Conservation (phyloP, 805 yeast species). For the Barnettozyma pratensis region DNA sequence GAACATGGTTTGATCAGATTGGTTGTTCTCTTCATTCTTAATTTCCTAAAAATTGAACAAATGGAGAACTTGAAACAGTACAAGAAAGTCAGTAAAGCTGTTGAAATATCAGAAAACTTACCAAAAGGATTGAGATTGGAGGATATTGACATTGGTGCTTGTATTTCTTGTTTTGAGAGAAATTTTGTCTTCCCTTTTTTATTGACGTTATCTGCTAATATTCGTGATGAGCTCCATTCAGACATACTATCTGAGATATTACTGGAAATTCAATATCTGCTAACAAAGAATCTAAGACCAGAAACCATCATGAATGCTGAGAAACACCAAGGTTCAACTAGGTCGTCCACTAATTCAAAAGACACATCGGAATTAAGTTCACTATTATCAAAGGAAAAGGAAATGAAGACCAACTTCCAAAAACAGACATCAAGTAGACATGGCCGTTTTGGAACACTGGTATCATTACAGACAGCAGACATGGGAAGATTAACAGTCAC, state of each 20-base stretch:
- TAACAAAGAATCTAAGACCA: slow-evolving; percentile 52
- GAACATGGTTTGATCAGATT: slow-evolving; percentile 72
- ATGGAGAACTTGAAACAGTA: slow-evolving; percentile 45
- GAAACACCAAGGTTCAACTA: neutral
- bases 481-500: slow-evolving; percentile 58
- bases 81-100: slow-evolving; percentile 31
- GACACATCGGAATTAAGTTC: slow-evolving; percentile 22
- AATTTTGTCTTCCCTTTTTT: slow-evolving; percentile 73
- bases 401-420: slow-evolving; percentile 42
- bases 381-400: slow-evolving; percentile 56
- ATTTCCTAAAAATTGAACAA: slow-evolving; percentile 74
- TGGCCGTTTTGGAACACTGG: slow-evolving; percentile 83
- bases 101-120: slow-evolving; percentile 30
- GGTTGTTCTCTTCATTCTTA: slow-evolving; percentile 69
- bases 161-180: slow-evolving; percentile 51
- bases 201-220: slow-evolving; percentile 61
- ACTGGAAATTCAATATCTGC: slow-evolving; percentile 63
- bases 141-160: slow-evolving; percentile 61
- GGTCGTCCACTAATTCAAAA: too few relatives aligned
- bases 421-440: slow-evolving; percentile 67
- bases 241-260: slow-evolving; percentile 55
- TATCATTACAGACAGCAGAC: slow-evolving; percentile 64
- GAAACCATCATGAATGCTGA: slow-evolving; percentile 12
- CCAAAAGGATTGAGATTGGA: slow-evolving; percentile 56
- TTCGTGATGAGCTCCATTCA: slow-evolving; percentile 60